Base-by-base conservation (phyloP, 1,284 basidiomycete species). In the Ceratobasidium sp. region DNA sequence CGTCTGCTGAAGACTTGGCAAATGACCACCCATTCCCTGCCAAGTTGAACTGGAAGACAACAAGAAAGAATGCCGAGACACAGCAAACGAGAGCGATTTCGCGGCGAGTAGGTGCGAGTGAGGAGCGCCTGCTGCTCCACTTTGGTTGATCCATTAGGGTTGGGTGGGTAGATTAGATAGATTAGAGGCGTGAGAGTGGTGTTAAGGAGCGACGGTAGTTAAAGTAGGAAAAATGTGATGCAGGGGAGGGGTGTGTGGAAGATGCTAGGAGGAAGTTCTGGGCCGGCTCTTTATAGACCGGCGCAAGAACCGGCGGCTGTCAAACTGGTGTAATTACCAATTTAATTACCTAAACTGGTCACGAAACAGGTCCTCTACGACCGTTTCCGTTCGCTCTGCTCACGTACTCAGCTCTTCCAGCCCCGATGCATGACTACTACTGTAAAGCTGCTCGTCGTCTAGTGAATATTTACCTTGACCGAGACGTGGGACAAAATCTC, bases 81-180 rank as follows among this genome's bases (percentile, higher is more conserved):
- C 42, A 62, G 71, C 71, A 74, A 13, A 74, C 61, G 50, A 74
- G 57, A 4, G 46, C 46, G 46, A 74, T 54, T n/a, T 74, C 71
- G 23, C 71, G 71, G 13, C 71, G 71, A 4, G 71, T 74, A 3
- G 71, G 71, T 6, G 61, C 71, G 26, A 64, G 17, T 54, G 71
- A 74, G 26, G 61, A 54, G 61, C 59, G 57, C 9, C 71, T 38
- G 28, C 65, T 52, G 48, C 46, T 33, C 65, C 65, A 67, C 7
- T 9, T 67, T 44, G 65, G 65, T 67, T 46, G 65, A 38, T 67
- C 46, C 65, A 67, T 67, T 33, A 13, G 33, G 28, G 15, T 38
- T 33, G 4, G 46, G 15, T 28, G 33, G 13, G 42, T 28, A 50
- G 65, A 52, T 33, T 67, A 67, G 26, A 33, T 23, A 20, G 59